Conservation (phyloP, 2,329 filamentous ascomycete genomes). For the Neopestalotiopsis clavispora region DNA sequence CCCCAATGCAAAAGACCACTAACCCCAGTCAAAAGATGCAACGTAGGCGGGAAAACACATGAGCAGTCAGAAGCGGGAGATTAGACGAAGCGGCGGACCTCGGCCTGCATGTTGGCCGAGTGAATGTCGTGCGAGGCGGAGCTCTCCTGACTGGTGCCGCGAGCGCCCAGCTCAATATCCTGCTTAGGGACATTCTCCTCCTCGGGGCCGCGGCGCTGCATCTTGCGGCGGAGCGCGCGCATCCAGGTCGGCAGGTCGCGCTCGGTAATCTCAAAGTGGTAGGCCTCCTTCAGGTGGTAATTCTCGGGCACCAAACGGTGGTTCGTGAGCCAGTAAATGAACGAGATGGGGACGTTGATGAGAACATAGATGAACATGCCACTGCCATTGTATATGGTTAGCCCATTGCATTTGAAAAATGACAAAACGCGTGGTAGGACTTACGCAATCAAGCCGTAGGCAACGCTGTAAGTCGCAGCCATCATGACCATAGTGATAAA, state of each 20-base stretch:
- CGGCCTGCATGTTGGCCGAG: conserved; percentile 19
- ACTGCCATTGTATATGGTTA: conserved; percentile 26
- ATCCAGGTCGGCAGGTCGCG: conserved; percentile 64
- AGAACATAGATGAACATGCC: conserved; percentile 60
- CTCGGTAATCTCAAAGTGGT: conserved; percentile 57
- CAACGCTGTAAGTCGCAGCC: conserved; percentile 79
- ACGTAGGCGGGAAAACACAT: too few species aligned
- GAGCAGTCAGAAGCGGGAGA: not conserved
- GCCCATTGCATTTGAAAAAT: not conserved
- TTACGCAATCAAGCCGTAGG: conserved; percentile 76
- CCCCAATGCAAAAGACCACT: too few species aligned
- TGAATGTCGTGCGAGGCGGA: not conserved
- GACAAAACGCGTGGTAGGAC: conserved; percentile 30
- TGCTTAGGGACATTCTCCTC: conserved; percentile 29
- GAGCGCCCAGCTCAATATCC: conserved; percentile 36
- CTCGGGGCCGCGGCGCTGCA: conserved; percentile 22
- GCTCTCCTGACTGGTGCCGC: conserved; percentile 19
- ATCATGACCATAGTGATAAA: conserved; percentile 78
- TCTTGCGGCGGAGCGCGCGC: conserved; percentile 41
- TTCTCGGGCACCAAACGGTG: conserved; percentile 56
- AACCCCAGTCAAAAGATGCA: too few species aligned
- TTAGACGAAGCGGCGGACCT: not conserved
- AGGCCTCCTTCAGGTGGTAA: conserved; percentile 59
- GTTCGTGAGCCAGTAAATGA: conserved; percentile 50
- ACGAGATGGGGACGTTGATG: conserved; percentile 57